A percentile compares a stretch with the other conserved stretches of the same genome.
Conservation (phyloP, 1,139 yeast species). For the Pichia sp. region DNA sequence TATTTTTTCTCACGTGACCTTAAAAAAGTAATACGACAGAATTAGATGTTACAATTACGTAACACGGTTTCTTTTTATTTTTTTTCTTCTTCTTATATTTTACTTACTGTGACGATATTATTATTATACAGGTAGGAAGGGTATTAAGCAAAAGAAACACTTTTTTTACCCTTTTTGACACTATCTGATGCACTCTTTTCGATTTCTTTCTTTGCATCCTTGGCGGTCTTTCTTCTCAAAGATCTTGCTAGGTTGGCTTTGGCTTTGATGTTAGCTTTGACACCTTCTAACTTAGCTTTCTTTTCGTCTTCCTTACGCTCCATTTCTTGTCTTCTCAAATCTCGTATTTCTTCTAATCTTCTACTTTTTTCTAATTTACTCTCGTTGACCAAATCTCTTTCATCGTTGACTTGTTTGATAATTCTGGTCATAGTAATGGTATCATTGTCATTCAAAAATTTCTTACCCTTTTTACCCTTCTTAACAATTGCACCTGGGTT, state of each 20-base stretch:
- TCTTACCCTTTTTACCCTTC: constrained; percentile 89
- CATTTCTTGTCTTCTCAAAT: constrained; percentile 75
- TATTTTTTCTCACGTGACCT: too few species aligned
- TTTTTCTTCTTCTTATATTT: too few species aligned
- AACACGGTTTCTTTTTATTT: too few species aligned
- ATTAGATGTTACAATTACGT: too few species aligned
- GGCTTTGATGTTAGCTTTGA: constrained; percentile 67
- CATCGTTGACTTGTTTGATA: constrained; percentile 73
- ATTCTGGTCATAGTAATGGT: constrained; percentile 56
- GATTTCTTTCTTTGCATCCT: constrained; percentile 32
- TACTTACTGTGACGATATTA: not conserved
- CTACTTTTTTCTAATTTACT: constrained; percentile 85
- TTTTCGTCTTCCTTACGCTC: constrained; percentile 75
- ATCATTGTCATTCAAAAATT: constrained; percentile 71
- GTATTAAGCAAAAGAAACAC: constrained; percentile 27
- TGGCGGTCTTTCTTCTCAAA: constrained; percentile 62
- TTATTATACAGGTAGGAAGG: not conserved
- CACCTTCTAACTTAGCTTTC: constrained; percentile 60
- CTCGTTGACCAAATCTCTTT: constrained; percentile 74
- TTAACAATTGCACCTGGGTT: constrained; percentile 70
- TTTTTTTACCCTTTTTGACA: constrained; percentile 25
- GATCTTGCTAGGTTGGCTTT: constrained; percentile 64
- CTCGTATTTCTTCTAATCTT: constrained; percentile 84
- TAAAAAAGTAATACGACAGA: too few species aligned
- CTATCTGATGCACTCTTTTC: constrained; percentile 24